These are phyloP conservation scores for Globisporangium rhizosaccharum DNA, from an alignment of 352 stramenopile species.

Conservation along the genomic window DNA sequence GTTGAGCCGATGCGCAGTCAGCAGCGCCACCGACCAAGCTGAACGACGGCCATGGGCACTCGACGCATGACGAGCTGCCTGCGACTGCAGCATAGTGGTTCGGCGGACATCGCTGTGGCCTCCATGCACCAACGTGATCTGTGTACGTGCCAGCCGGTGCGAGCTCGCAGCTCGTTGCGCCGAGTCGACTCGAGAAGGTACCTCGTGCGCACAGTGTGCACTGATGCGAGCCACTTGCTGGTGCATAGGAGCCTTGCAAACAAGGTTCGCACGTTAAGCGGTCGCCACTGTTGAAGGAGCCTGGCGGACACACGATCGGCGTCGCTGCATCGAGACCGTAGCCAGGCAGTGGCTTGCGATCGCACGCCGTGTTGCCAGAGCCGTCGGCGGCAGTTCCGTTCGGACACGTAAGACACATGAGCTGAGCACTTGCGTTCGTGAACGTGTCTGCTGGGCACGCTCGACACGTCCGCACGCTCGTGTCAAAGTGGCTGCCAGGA, in stretches of 20 bases:
- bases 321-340: background rate
- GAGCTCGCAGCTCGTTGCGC: slow-evolving; percentile 3
- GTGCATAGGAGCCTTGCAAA: slow-evolving; percentile 1
- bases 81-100: slow-evolving; percentile 1
- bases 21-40: slow-evolving; percentile 5
- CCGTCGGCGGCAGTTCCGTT: slow-evolving; percentile 9
- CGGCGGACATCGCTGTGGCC: slow-evolving; percentile 3
- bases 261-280: slow-evolving; percentile 4
- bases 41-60: slow-evolving; percentile 14
- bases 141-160: slow-evolving; percentile 3
- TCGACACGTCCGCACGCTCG: background rate
- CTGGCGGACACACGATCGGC: background rate
- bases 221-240: background rate
- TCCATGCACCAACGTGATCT: slow-evolving; percentile 3
- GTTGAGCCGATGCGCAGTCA: background rate
- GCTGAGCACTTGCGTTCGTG: slow-evolving; percentile 7
- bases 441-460: slow-evolving; percentile 8
- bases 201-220: slow-evolving; percentile 5
- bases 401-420: slow-evolving; percentile 4
- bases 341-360: background rate
- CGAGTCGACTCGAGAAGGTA: background rate
- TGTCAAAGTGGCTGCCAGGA: slow-evolving; percentile 35
- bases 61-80: background rate
- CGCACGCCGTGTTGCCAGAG: slow-evolving; percentile 6
- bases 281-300: slow-evolving; percentile 8